A percentile compares a stretch with the other conserved stretches of the same genome.
Evolutionary conservation across 345 rosid species (phyloP).

Genomic region (Populus ilicifolia): DNA sequence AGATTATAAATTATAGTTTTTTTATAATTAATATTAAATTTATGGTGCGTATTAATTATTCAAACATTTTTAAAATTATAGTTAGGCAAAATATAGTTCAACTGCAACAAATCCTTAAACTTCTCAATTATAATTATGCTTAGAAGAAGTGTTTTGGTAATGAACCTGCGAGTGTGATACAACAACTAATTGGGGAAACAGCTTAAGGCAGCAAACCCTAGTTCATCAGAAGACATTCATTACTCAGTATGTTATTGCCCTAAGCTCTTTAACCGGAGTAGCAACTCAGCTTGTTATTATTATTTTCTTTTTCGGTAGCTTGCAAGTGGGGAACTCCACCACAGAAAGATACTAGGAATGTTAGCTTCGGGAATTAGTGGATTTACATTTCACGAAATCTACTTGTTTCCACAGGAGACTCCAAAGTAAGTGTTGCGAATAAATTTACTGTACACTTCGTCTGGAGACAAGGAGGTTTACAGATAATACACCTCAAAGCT

Average conservation of each 20-base stretch:
- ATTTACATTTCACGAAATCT: neutral
- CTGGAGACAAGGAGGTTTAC: constrained; percentile 3
- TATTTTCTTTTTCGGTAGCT: too few relatives aligned
- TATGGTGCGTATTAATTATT: too few relatives aligned
- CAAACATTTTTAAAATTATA: neutral
- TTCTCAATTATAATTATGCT: neutral
- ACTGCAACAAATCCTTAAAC: too few relatives aligned
- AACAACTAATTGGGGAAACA: neutral
- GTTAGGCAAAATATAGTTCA: too few relatives aligned
- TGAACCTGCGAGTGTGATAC: neutral
- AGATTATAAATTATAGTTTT: too few relatives aligned
- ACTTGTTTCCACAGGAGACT: neutral
- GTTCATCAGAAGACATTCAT: too few relatives aligned
- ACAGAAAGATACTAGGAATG: too few relatives aligned
- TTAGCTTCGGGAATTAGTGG: neutral
- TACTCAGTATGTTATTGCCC: constrained; percentile 51
- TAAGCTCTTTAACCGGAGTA: constrained; percentile 76
- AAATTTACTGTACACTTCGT: constrained; percentile 17
- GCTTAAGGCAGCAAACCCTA: neutral
- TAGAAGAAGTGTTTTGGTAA: neutral
- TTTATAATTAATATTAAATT: too few relatives aligned
- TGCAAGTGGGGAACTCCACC: too few relatives aligned
- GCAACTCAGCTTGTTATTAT: constrained; percentile 39
- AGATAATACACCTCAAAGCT: neutral
- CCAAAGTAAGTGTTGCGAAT: neutral